Percentiles rank a stretch among this genome's conserved stretches.
Conservation (phyloP, 495 filamentous ascomycete species). For the Penicillium robsamsonii region DNA sequence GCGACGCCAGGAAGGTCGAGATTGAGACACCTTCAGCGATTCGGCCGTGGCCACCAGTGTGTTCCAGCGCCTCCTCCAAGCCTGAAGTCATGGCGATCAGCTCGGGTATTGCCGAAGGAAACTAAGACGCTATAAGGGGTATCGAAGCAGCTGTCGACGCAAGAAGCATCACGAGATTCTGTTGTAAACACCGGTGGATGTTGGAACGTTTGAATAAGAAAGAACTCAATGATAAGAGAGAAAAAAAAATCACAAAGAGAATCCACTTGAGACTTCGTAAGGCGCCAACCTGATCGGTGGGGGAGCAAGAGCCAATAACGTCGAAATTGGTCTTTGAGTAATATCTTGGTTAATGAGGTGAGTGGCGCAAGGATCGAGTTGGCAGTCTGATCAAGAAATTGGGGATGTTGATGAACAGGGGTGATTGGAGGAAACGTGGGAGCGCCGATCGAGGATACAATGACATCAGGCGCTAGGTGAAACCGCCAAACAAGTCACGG, state of each 20-base stretch:
- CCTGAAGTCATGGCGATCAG: constrained; percentile 30
- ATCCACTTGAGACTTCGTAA: constrained; percentile 10
- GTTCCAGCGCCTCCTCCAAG: constrained; percentile 37
- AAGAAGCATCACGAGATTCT: constrained; percentile 1
- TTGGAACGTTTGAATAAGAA: neutral
- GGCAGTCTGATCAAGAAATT: constrained; percentile 18
- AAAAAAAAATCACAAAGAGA: constrained; percentile 14
- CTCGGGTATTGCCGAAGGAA: constrained; percentile 2
- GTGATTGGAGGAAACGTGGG: constrained; percentile 29
- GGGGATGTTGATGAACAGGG: constrained; percentile 13
- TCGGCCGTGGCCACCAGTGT: constrained; percentile 41
- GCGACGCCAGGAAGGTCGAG: constrained; percentile 68
- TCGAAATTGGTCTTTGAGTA: constrained; percentile 3
- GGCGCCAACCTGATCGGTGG: constrained; percentile 20
- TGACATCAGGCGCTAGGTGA: constrained; percentile 49
- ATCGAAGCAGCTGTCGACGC: neutral
- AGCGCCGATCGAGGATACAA: constrained; percentile 30
- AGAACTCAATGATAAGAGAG: constrained; percentile 1
- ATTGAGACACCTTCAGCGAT: constrained; percentile 48
- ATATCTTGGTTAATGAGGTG: constrained; percentile 22
- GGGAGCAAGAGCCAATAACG: constrained; percentile 5
- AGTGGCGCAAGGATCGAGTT: constrained; percentile 25
- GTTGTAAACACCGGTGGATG: neutral
- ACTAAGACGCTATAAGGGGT: neutral
- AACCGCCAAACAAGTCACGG: constrained; percentile 28